These are phyloP conservation scores for Kandelia obovata DNA, from an alignment of 345 rosid species.

Conservation along the genomic window DNA sequence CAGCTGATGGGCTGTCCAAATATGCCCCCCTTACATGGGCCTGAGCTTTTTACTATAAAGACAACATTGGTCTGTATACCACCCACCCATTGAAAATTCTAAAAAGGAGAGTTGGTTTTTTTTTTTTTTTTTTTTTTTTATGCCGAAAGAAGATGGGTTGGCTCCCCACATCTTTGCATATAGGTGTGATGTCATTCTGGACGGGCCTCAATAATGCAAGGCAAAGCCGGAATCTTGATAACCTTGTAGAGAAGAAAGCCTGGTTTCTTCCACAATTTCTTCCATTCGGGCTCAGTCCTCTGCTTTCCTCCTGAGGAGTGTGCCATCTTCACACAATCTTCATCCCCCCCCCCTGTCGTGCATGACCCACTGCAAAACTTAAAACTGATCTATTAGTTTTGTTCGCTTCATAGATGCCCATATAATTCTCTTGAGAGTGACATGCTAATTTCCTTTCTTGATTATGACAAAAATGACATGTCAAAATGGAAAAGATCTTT, in stretches of 20 bases:
- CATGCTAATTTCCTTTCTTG: too few relatives aligned
- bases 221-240: slow-evolving; percentile 30
- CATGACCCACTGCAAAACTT: slow-evolving; percentile 17
- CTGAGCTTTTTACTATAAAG: too few relatives aligned
- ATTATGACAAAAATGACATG: too few relatives aligned
- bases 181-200: slow-evolving; percentile 2
- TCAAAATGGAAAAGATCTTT: too few relatives aligned
- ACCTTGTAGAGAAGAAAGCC: slow-evolving; percentile 39
- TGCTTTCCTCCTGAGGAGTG: slow-evolving; percentile 27
- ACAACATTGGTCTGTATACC: too few relatives aligned
- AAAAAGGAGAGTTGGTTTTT: too few relatives aligned
- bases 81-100: too few relatives aligned
- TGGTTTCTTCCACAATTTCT: slow-evolving; percentile 22
- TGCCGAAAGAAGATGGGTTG: neutral
- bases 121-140: neutral
- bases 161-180: too few relatives aligned
- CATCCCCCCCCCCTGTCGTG: slow-evolving; percentile 29
- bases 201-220: slow-evolving; percentile 38
- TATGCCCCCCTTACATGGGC: too few relatives aligned
- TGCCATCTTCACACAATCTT: slow-evolving; percentile 27
- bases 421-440: too few relatives aligned
- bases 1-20: too few relatives aligned
- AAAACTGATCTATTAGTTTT: neutral
- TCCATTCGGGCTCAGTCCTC: slow-evolving; percentile 40
- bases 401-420: too few relatives aligned